Base-by-base conservation (phyloP, 768 basidiomycete genomes). In the Lactarius quietus region DNA sequence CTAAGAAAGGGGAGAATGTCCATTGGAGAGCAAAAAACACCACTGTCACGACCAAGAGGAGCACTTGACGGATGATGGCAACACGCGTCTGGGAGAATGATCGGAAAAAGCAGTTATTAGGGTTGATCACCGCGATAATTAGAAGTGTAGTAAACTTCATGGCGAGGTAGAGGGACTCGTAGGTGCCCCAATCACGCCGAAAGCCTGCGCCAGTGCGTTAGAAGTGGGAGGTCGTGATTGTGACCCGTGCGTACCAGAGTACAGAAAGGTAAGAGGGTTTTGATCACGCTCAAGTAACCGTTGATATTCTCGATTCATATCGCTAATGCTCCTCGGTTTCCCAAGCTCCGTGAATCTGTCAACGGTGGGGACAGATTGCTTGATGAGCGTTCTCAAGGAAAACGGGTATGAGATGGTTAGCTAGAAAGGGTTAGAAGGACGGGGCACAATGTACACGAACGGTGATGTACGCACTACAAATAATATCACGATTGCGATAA, bases 261-360 rank as follows among this genome's bases (percentile, higher is more conserved):
- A 92, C 5, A 93, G 76, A 72, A 90, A 92, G 1, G 80, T 79
- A 68, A 90, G 84, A 3, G 90, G 87, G 72, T 86, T 88, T 18
- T 73, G 76, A 73, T 92, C 90, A 3, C 84, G 81, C 58, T 78
- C 75, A 23, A 91, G 78, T 14, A 90, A 70, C 29, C 87, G 80
- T 66, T 87, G 84, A 66, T 92, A 91, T 77, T 91, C 90, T 18
- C 76, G 81, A 69, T 90, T 84, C 81, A 88, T 74, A 63, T 90
- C 86, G 31, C 75, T 75, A 28, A 72, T 75, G 63, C 78, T 84
- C 26, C 91, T 77, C 20, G 72, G 79, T 51, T 84, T 81, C 5
- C 90, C 91, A n/a, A 92, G 78, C 69, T 90, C 89, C 1, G 87
- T 89, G 70, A 79, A 92, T 35, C 70, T 77, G 70, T 91, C 88